Evolutionary conservation across 1,139 yeast species (phyloP).

Genomic region (Diutina rugosa): DNA sequence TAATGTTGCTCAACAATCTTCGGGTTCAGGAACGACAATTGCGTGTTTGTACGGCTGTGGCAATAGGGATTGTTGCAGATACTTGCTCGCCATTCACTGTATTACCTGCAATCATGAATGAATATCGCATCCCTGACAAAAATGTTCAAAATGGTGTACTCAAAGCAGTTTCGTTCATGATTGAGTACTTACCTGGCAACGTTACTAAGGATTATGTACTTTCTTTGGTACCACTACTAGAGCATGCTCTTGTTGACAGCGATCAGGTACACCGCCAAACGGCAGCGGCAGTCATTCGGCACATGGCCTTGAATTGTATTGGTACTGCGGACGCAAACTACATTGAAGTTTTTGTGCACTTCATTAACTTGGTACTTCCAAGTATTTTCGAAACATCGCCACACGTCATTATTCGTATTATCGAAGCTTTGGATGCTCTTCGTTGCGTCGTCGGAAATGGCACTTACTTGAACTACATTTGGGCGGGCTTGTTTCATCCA

Average conservation of each 20-base stretch:
- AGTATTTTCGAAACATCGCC: conserved; percentile 90
- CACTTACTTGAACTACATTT: conserved; percentile 54
- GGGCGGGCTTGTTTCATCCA: conserved; percentile 91
- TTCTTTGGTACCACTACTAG: conserved; percentile 68
- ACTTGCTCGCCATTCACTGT: conserved; percentile 90
- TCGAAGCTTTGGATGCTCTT: conserved; percentile 72
- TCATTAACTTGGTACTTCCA: conserved; percentile 65
- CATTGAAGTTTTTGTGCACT: conserved; percentile 47
- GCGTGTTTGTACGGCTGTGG: conserved; percentile 96
- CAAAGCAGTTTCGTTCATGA: conserved; percentile 84
- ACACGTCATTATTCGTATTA: conserved; percentile 73
- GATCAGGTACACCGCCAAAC: conserved; percentile 94
- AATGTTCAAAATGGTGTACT: conserved; percentile 94
- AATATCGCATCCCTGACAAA: conserved; percentile 82
- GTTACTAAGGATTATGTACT: conserved; percentile 74
- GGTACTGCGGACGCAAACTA: conserved; percentile 72
- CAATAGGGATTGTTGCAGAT: conserved; percentile 94
- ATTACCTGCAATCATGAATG: conserved; percentile 94
- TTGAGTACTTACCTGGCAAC: conserved; percentile 75
- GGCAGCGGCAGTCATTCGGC: conserved; percentile 80
- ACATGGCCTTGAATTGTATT: conserved; percentile 61
- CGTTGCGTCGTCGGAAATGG: conserved; percentile 71
- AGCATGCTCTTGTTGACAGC: conserved; percentile 84
- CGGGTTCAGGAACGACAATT: conserved; percentile 92
- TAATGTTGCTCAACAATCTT: conserved; percentile 70